phyloP scores from a whole-genome alignment of 2,329 filamentous ascomycete species.

The Fusarium ramigenum region DNA sequence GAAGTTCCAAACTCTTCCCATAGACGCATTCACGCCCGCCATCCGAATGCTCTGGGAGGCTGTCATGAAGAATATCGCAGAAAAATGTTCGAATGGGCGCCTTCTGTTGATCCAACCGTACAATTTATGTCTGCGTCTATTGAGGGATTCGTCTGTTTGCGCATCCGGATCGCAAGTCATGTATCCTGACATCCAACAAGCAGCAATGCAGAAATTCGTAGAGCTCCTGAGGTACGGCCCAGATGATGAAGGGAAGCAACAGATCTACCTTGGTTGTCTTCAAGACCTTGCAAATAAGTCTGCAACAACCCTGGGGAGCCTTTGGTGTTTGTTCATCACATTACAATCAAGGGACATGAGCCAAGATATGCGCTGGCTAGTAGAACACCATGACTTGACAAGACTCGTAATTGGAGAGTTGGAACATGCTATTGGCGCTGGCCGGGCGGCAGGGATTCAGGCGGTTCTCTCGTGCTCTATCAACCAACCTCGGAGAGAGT shows the following conservation, averaged over 20 bases:
- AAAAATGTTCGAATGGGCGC: conserved; percentile 54
- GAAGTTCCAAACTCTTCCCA: conserved; percentile 73
- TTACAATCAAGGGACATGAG: conserved; percentile 54
- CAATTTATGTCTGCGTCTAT: conserved; percentile 69
- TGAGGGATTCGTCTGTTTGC: conserved; percentile 74
- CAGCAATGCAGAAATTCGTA: conserved; percentile 69
- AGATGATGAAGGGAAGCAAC: conserved; percentile 62
- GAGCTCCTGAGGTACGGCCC: conserved; percentile 67
- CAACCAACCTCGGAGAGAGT: conserved; percentile 65
- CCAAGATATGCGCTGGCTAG: conserved; percentile 65
- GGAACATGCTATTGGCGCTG: conserved; percentile 59
- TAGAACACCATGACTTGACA: conserved; percentile 69
- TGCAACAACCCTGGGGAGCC: conserved; percentile 74
- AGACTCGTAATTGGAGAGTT: conserved; percentile 72
- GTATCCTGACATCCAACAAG: conserved; percentile 69
- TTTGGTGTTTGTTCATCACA: conserved; percentile 68
- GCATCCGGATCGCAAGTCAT: conserved; percentile 63
- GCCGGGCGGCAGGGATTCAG: conserved; percentile 49
- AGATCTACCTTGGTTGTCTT: conserved; percentile 74
- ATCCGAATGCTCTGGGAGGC: conserved; percentile 70
- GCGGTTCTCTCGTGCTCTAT: conserved; percentile 57
- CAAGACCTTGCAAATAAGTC: conserved; percentile 72
- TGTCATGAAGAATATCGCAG: conserved; percentile 61
- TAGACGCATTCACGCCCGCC: conserved; percentile 68
- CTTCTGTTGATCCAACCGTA: conserved; percentile 56